These are phyloP conservation scores for Carallia pectinifolia DNA, from an alignment of 345 rosid genomes.

Conservation along the genomic window DNA sequence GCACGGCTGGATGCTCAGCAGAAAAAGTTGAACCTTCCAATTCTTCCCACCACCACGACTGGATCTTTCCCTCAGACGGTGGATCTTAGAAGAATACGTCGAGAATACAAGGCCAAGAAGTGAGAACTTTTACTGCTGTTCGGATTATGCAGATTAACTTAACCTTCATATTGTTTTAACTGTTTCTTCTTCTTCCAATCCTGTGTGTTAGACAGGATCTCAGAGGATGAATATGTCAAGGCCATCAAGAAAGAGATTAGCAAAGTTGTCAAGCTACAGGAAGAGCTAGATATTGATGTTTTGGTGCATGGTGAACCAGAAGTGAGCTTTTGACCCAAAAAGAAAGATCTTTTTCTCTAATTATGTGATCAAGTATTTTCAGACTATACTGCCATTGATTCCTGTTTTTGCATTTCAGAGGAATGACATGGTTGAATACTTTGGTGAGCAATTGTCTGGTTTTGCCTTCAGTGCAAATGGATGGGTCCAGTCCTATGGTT, in stretches of 20 bases:
- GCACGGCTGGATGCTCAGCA: constrained; percentile 91
- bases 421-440: constrained; percentile 99
- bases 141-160: neutral
- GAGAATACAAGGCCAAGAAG: constrained; percentile 98
- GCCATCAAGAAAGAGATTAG: constrained; percentile 90
- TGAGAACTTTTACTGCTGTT: constrained; percentile 24
- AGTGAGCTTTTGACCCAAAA: constrained; percentile 38
- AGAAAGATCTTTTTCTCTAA: neutral
- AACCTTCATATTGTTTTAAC: neutral
- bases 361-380: neutral
- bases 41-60: constrained; percentile 90
- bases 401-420: constrained; percentile 38
- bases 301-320: constrained; percentile 98
- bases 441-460: constrained; percentile 92
- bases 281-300: constrained; percentile 94
- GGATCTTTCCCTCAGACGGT: constrained; percentile 92
- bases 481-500: constrained; percentile 97
- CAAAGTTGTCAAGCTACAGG: constrained; percentile 85
- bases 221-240: constrained; percentile 78
- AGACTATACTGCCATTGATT: neutral
- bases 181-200: neutral
- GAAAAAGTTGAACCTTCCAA: constrained; percentile 86
- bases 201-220: constrained; percentile 45
- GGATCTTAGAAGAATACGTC: constrained; percentile 93
- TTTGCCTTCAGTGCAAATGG: constrained; percentile 93